A percentile compares a stretch with the other conserved stretches of the same genome.
phyloP scores from a whole-genome alignment of 495 filamentous ascomycete genomes.

The Aspergillus cristatus region DNA sequence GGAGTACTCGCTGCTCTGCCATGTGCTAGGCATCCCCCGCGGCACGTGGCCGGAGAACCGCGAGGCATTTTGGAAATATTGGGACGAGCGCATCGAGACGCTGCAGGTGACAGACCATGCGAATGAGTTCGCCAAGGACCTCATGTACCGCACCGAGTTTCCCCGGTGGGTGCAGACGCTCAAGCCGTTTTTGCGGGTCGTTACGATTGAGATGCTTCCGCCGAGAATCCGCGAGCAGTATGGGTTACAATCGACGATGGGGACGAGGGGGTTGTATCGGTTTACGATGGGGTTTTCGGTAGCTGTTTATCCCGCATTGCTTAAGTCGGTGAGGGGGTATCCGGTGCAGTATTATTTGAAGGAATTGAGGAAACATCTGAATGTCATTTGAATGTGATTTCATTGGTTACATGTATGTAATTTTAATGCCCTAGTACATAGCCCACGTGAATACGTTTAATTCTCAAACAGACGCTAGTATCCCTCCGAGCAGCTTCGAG shows the following conservation, averaged over 20 bases:
- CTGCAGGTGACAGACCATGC: slow-evolving; percentile 26
- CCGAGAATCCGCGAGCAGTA: slow-evolving; percentile 28
- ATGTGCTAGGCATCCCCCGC: slow-evolving; percentile 18
- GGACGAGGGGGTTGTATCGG: slow-evolving; percentile 25
- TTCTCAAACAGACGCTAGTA: slow-evolving; percentile 14
- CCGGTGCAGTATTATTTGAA: slow-evolving; percentile 25
- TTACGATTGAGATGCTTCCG: slow-evolving; percentile 36
- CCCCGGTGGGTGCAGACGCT: slow-evolving; percentile 26
- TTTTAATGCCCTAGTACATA: slow-evolving; percentile 9
- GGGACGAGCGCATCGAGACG: slow-evolving; percentile 26
- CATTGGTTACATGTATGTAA: slow-evolving; percentile 4
- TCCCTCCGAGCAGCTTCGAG: slow-evolving; percentile 23
- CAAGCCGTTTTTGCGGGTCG: slow-evolving; percentile 25
- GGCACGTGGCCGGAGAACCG: slow-evolving; percentile 26
- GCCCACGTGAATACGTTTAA: background rate
- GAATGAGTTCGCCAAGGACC: slow-evolving; percentile 23
- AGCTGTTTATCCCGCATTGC: slow-evolving; percentile 32
- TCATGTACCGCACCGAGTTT: slow-evolving; percentile 18
- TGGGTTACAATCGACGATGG: slow-evolving; percentile 24
- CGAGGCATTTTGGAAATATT: slow-evolving; percentile 31
- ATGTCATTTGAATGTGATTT: slow-evolving; percentile 16
- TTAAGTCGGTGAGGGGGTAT: slow-evolving; percentile 20
- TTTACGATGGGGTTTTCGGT: slow-evolving; percentile 28
- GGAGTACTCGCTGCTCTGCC: slow-evolving; percentile 27
- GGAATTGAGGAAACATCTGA: slow-evolving; percentile 19